These are phyloP conservation scores for Cryptococcus jaspeensis DNA, from an alignment of 1,284 basidiomycete species.

Conservation along the genomic window DNA sequence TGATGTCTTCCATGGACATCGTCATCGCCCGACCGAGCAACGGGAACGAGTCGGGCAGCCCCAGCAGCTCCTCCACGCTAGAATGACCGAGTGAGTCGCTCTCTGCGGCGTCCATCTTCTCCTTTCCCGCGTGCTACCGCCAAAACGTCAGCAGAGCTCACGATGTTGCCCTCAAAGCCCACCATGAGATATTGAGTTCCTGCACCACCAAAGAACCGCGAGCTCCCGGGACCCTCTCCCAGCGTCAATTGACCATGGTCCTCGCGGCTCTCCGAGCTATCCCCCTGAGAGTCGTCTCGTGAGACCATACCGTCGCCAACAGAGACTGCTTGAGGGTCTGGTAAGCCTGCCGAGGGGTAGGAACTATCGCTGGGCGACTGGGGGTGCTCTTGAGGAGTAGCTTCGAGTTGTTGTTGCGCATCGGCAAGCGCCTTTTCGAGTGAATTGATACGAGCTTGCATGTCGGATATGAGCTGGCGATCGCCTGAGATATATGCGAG, in stretches of 20 bases:
- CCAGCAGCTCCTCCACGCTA: not conserved
- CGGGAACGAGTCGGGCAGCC: not conserved
- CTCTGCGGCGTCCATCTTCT: too few species aligned
- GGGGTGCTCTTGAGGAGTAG: not conserved
- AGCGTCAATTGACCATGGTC: slow-evolving; percentile 13
- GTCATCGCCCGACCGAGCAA: not conserved
- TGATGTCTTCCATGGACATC: not conserved
- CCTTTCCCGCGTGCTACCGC: not conserved
- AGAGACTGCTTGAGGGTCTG: not conserved
- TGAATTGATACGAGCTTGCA: not conserved
- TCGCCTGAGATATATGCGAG: not conserved
- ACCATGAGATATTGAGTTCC: slow-evolving; percentile 17
- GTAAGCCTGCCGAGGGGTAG: not conserved
- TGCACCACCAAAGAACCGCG: slow-evolving; percentile 14
- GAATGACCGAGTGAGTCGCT: too few species aligned
- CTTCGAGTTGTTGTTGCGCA: not conserved
- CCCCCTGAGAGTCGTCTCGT: not conserved
- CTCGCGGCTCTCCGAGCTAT: not conserved
- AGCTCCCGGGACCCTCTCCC: slow-evolving; percentile 10
- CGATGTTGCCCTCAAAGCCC: not conserved
- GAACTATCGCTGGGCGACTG: not conserved
- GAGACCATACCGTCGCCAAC: not conserved
- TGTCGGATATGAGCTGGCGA: not conserved
- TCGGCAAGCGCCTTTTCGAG: slow-evolving; percentile 1
- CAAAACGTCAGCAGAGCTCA: not conserved